phyloP scores from a whole-genome alignment of 345 rosid genomes.

The Citrus cavaleriei region DNA sequence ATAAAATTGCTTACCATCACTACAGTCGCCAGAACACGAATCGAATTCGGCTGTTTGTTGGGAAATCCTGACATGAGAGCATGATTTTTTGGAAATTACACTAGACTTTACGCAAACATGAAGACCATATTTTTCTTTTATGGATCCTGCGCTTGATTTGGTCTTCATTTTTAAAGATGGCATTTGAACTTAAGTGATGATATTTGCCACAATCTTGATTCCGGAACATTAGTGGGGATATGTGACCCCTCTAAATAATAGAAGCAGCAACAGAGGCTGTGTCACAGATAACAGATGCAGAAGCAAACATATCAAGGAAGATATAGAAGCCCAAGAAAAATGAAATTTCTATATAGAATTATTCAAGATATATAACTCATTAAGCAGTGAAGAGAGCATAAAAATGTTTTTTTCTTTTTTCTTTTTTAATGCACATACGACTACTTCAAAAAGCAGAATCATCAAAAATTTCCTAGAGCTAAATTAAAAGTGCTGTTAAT shows the following conservation, averaged over 20 bases:
- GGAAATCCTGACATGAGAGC: slow-evolving; percentile 30
- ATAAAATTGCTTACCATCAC: slow-evolving; percentile 32
- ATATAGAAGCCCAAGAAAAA: neutral
- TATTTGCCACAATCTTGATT: slow-evolving; percentile 33
- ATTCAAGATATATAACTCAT: slow-evolving; percentile 1
- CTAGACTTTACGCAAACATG: slow-evolving; percentile 50
- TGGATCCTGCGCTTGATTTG: slow-evolving; percentile 36
- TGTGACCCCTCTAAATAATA: slow-evolving; percentile 26
- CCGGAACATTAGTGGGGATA: slow-evolving; percentile 42
- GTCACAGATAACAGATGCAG: slow-evolving; percentile 4
- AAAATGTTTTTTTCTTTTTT: neutral
- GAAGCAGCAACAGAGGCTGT: slow-evolving; percentile 39
- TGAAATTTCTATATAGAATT: neutral
- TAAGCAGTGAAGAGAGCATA: neutral
- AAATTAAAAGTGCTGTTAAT: neutral
- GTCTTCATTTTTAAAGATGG: slow-evolving; percentile 70
- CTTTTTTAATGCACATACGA: neutral
- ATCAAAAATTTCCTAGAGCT: neutral
- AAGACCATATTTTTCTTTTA: slow-evolving; percentile 48
- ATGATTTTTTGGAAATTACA: slow-evolving; percentile 44
- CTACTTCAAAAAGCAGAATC: neutral
- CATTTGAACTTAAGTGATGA: slow-evolving; percentile 48
- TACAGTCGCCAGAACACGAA: slow-evolving; percentile 20
- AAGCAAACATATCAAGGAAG: slow-evolving; percentile 3
- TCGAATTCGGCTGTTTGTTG: slow-evolving; percentile 34